A percentile compares a stretch with the other conserved stretches of the same genome.
Evolutionary conservation across 1,284 basidiomycete species (phyloP).

Genomic region (Mrakiaceae sp.): DNA sequence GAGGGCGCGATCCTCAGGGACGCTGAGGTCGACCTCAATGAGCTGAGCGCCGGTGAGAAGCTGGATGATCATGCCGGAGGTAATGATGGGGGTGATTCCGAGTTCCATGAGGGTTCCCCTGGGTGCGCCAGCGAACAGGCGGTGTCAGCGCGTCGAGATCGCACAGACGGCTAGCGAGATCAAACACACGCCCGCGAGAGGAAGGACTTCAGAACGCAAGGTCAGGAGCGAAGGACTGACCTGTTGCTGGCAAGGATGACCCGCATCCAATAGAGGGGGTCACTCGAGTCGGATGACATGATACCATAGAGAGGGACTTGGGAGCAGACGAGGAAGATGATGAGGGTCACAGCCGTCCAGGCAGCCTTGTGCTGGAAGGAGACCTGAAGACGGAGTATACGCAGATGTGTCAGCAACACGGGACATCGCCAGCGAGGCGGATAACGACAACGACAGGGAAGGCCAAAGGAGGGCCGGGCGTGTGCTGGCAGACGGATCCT

Average conservation of each 20-base stretch:
- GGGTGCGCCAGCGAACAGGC: neutral
- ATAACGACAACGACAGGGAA: too few relatives aligned
- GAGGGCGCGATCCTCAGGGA: slow-evolving; percentile 93
- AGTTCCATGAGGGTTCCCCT: slow-evolving; percentile 97
- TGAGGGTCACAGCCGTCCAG: slow-evolving; percentile 94
- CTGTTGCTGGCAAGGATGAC: slow-evolving; percentile 94
- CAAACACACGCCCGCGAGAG: neutral
- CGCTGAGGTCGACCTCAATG: slow-evolving; percentile 91
- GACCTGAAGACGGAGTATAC: slow-evolving; percentile 43
- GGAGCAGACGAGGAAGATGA: slow-evolving; percentile 95
- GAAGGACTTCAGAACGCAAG: neutral
- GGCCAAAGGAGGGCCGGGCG: too few relatives aligned
- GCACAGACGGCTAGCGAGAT: neutral
- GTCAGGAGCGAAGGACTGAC: neutral
- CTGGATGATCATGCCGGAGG: slow-evolving; percentile 99
- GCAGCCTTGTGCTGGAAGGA: slow-evolving; percentile 92
- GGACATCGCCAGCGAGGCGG: too few relatives aligned
- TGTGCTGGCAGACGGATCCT: too few relatives aligned
- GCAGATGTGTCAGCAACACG: too few relatives aligned
- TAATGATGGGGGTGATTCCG: slow-evolving; percentile 94
- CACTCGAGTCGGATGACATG: slow-evolving; percentile 94
- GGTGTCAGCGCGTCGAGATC: neutral
- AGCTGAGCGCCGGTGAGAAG: slow-evolving; percentile 93
- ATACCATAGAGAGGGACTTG: slow-evolving; percentile 95
- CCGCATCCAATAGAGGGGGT: slow-evolving; percentile 99